Conservation (phyloP, 2,329 filamentous ascomycete species). For the Colletotrichum lentis region DNA sequence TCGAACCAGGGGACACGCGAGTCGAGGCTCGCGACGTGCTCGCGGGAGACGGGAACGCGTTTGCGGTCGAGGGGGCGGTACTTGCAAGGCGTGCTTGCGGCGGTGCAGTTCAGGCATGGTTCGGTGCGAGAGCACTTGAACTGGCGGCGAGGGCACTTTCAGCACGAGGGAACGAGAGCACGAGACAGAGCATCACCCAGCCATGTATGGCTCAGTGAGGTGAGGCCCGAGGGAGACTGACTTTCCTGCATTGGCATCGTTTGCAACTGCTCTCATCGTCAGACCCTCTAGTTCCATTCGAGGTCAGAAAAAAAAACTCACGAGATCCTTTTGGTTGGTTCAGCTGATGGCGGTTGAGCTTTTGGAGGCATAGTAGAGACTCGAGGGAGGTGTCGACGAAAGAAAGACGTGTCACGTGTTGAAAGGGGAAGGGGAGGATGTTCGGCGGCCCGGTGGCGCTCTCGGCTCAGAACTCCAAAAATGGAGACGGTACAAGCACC, state of each 20-base stretch:
- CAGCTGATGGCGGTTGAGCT: background rate
- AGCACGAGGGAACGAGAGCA: background rate
- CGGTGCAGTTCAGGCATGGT: slow-evolving; percentile 36
- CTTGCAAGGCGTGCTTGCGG: slow-evolving; percentile 29
- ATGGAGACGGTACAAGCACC: too few relatives aligned
- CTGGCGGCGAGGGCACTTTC: background rate
- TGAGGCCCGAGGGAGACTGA: background rate
- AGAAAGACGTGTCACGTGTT: too few relatives aligned
- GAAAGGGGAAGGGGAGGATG: too few relatives aligned
- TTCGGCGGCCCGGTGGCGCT: background rate
- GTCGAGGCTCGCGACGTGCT: slow-evolving; percentile 33
- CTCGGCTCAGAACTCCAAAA: background rate
- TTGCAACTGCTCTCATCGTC: slow-evolving; percentile 21
- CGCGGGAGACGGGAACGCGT: slow-evolving; percentile 33
- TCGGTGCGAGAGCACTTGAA: slow-evolving; percentile 37
- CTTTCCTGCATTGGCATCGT: slow-evolving; percentile 34
- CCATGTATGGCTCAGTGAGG: background rate
- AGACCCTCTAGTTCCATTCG: rapidly evolving
- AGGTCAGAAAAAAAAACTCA: background rate
- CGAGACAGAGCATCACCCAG: too few relatives aligned
- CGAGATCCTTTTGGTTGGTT: slow-evolving; percentile 14
- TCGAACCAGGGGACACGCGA: slow-evolving; percentile 38
- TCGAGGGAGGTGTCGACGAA: too few relatives aligned
- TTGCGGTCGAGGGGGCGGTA: slow-evolving; percentile 36
- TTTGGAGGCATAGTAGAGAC: background rate